Evolutionary conservation across 2,329 filamentous ascomycete genomes (phyloP).

Genomic region (Fusarium bulbicola): DNA sequence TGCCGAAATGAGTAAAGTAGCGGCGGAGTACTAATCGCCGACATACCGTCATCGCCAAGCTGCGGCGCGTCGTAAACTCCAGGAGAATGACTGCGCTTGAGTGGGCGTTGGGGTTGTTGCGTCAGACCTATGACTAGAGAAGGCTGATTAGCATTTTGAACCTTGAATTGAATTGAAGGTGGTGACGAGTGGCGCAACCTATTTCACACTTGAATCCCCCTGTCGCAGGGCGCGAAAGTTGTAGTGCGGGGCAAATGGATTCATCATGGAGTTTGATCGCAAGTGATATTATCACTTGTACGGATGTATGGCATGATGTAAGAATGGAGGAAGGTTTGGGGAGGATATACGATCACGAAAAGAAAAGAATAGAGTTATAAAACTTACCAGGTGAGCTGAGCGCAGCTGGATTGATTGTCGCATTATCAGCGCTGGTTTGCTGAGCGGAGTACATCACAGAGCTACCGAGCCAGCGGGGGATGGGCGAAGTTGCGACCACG

Average conservation of each 20-base stretch:
- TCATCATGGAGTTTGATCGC: constrained; percentile 23
- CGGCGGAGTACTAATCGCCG: constrained; percentile 49
- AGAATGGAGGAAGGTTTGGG: constrained; percentile 15
- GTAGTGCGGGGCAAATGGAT: constrained; percentile 27
- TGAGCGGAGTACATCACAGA: constrained; percentile 51
- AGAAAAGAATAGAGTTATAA: constrained; percentile 11
- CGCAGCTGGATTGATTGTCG: constrained; percentile 90
- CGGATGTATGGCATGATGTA: not conserved
- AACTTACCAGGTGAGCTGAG: constrained; percentile 80
- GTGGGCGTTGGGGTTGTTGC: constrained; percentile 69
- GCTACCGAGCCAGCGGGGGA: constrained; percentile 40
- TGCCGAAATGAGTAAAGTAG: constrained; percentile 46
- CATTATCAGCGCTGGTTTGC: constrained; percentile 81
- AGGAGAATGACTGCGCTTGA: constrained; percentile 83
- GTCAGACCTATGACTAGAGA: constrained; percentile 54
- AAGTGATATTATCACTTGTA: constrained; percentile 1
- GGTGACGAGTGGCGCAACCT: constrained; percentile 12
- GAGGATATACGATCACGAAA: constrained; percentile 25
- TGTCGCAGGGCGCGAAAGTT: constrained; percentile 1
- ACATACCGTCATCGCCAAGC: constrained; percentile 79
- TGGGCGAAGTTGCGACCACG: constrained; percentile 34
- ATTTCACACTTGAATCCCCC: not conserved
- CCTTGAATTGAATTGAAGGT: not conserved
- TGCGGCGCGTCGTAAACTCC: constrained; percentile 64
- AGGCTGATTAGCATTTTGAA: constrained; percentile 41